These are phyloP conservation scores for Imleria badia DNA, from an alignment of 768 basidiomycete species.

Conservation along the genomic window DNA sequence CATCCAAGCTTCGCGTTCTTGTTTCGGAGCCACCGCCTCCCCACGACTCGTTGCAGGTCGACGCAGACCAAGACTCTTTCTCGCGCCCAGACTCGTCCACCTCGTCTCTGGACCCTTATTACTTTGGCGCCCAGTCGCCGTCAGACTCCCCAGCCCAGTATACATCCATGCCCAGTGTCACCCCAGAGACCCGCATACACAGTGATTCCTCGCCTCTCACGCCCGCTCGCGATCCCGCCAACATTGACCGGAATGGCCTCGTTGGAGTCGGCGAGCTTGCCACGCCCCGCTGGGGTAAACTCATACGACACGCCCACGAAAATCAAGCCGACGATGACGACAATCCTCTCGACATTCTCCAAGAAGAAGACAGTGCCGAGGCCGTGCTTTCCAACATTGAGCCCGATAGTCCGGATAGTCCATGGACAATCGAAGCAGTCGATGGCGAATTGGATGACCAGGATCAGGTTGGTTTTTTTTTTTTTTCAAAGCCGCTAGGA, in stretches of 20 bases:
- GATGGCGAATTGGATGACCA: constrained; percentile 75
- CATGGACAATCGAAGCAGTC: constrained; percentile 86
- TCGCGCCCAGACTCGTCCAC: constrained; percentile 74
- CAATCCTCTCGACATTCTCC: constrained; percentile 29
- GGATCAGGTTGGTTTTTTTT: constrained; percentile 53
- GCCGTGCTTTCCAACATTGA: constrained; percentile 36
- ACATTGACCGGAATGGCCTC: constrained; percentile 82
- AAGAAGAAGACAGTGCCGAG: constrained; percentile 34
- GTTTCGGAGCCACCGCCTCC: constrained; percentile 43
- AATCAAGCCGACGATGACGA: constrained; percentile 43
- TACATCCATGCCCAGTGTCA: constrained; percentile 43
- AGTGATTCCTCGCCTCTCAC: constrained; percentile 65
- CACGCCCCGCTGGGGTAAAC: constrained; percentile 90
- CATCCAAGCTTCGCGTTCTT: constrained; percentile 45
- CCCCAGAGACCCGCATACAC: constrained; percentile 56
- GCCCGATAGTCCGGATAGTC: constrained; percentile 67
- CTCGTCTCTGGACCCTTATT: constrained; percentile 86
- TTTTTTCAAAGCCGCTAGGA: neutral
- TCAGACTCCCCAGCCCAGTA: constrained; percentile 60
- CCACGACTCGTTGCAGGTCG: constrained; percentile 32
- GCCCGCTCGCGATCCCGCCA: constrained; percentile 72
- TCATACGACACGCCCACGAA: constrained; percentile 39
- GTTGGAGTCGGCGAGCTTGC: constrained; percentile 95
- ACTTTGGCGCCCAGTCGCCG: constrained; percentile 72
- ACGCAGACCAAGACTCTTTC: constrained; percentile 43